Conservation (phyloP, 2,329 filamentous ascomycete species). For the Hymenoscyphus albidus region DNA sequence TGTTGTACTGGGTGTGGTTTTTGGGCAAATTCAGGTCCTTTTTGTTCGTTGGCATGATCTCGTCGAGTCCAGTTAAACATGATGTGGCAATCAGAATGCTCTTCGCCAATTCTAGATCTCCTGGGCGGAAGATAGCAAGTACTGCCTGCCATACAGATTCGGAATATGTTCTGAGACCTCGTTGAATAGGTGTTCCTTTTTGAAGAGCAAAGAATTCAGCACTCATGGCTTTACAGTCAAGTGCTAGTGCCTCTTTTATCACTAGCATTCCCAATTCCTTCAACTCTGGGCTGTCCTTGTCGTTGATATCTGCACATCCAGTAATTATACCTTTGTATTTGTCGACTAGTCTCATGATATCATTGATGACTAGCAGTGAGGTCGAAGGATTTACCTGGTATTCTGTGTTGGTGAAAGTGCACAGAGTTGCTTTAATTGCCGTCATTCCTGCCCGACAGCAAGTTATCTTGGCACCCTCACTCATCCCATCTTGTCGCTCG, state of each 20-base stretch:
- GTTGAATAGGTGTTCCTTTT: constrained; percentile 56
- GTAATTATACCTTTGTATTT: constrained; percentile 59
- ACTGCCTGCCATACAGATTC: constrained; percentile 76
- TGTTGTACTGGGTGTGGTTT: constrained; percentile 72
- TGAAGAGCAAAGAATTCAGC: constrained; percentile 66
- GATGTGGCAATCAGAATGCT: constrained; percentile 58
- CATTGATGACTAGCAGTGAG: constrained; percentile 59
- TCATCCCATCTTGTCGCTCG: constrained; percentile 54
- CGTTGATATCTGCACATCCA: constrained; percentile 46
- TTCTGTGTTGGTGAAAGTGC: constrained; percentile 51
- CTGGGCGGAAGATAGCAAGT: constrained; percentile 61
- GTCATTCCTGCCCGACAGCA: constrained; percentile 64
- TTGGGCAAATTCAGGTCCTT: constrained; percentile 41
- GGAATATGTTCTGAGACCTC: constrained; percentile 66
- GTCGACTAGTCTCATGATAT: constrained; percentile 61
- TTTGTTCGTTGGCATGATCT: constrained; percentile 45
- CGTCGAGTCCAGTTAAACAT: constrained; percentile 71
- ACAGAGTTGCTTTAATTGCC: constrained; percentile 53
- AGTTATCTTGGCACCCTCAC: constrained; percentile 51
- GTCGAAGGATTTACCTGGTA: constrained; percentile 48
- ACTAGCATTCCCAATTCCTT: constrained; percentile 57
- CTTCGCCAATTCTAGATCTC: constrained; percentile 68
- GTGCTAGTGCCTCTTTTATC: constrained; percentile 60
- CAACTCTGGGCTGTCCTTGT: constrained; percentile 47
- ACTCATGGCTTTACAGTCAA: constrained; percentile 68